Conservation (phyloP, 225 moss, liverwort and hornwort genomes). For the Anthoceros angustus region DNA sequence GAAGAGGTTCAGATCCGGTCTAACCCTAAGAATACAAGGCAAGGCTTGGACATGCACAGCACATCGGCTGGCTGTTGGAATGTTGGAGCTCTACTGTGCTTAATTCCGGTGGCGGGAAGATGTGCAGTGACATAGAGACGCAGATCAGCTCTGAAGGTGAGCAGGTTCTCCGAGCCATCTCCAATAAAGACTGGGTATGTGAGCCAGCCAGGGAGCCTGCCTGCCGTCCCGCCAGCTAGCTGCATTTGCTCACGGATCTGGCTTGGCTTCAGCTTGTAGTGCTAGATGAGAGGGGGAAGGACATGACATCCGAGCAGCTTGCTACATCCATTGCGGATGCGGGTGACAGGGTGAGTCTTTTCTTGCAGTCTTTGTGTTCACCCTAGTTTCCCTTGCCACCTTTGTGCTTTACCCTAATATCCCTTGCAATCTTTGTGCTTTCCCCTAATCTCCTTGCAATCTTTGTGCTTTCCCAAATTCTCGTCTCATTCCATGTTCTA, state of each 20-base stretch:
- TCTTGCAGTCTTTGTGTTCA: not conserved
- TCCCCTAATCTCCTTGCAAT: not conserved
- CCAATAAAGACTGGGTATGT: slow-evolving; percentile 66
- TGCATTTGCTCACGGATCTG: not conserved
- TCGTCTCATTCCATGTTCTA: not conserved
- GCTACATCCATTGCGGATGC: slow-evolving; percentile 71
- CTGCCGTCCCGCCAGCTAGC: not conserved
- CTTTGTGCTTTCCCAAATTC: not conserved
- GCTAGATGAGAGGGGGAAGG: slow-evolving; percentile 66
- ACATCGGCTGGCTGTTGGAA: not conserved
- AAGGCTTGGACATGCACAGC: not conserved
- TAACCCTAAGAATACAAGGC: slow-evolving; percentile 83
- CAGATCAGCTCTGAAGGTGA: slow-evolving; percentile 77
- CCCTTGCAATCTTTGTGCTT: not conserved
- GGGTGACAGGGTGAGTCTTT: slow-evolving; percentile 56
- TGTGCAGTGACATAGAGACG: slow-evolving; percentile 51
- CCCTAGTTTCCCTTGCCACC: not conserved
- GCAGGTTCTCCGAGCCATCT: slow-evolving; percentile 57
- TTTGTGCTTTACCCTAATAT: too few relatives aligned
- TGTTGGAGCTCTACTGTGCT: slow-evolving; percentile 17
- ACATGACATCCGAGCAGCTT: slow-evolving; percentile 58
- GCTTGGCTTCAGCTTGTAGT: slow-evolving; percentile 53
- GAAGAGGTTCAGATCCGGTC: slow-evolving; percentile 73
- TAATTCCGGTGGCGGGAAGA: slow-evolving; percentile 18
- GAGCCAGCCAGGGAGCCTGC: not conserved